These are phyloP conservation scores for Scortechinia acanthostroma DNA, from an alignment of 2,329 filamentous ascomycete species.

Conservation along the genomic window DNA sequence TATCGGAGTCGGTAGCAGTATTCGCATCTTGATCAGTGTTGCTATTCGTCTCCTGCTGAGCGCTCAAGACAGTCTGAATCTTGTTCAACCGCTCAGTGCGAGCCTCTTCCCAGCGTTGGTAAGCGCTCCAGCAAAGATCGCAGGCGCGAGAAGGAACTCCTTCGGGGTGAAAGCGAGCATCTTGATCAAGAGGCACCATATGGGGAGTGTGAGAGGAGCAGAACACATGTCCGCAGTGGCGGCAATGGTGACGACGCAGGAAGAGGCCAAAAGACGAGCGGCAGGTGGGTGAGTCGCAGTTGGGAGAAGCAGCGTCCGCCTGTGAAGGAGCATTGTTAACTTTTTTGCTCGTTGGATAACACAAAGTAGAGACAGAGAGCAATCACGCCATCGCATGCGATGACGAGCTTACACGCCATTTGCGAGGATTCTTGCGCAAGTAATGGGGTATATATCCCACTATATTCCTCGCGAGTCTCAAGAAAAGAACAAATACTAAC, in stretches of 20 bases:
- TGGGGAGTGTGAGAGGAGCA: slow-evolving; percentile 49
- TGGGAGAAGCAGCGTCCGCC: slow-evolving; percentile 46
- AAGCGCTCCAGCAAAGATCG: slow-evolving; percentile 51
- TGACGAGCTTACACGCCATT: too few species aligned
- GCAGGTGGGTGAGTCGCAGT: slow-evolving; percentile 50
- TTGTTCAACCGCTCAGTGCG: slow-evolving; percentile 39
- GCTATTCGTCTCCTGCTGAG: slow-evolving; percentile 10
- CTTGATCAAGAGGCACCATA: slow-evolving; percentile 52
- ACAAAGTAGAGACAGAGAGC: too few species aligned
- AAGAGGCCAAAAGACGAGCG: slow-evolving; percentile 50
- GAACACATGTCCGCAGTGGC: slow-evolving; percentile 60
- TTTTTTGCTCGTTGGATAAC: too few species aligned
- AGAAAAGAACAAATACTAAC: too few species aligned
- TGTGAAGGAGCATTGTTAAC: slow-evolving; percentile 17
- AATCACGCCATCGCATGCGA: background rate
- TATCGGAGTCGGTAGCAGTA: background rate
- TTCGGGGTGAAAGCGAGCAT: slow-evolving; percentile 54
- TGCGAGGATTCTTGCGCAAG: background rate
- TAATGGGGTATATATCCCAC: background rate
- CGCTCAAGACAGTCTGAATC: slow-evolving; percentile 25
- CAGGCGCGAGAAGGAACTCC: slow-evolving; percentile 47
- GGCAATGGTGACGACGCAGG: slow-evolving; percentile 58
- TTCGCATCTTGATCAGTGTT: slow-evolving; percentile 1
- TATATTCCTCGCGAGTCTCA: slow-evolving; percentile 6
- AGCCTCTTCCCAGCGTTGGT: slow-evolving; percentile 42